Percentiles rank a stretch among this genome's conserved stretches.
phyloP scores from a whole-genome alignment of 2,329 filamentous ascomycete species.

The Colletotrichum salicis region DNA sequence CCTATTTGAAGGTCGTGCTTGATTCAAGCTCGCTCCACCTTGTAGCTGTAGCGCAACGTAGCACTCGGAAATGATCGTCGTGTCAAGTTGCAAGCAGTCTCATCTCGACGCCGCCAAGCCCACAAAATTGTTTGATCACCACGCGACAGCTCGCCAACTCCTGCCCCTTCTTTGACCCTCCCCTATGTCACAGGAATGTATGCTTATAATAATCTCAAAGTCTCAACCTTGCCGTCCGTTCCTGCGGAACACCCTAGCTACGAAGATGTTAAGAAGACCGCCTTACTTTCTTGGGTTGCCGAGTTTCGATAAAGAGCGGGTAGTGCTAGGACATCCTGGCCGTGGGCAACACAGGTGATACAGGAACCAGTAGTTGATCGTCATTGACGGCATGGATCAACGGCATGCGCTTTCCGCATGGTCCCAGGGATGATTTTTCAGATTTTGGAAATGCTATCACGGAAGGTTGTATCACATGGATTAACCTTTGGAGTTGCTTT shows the following conservation, averaged over 20 bases:
- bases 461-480: background rate
- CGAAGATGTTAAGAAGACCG: background rate
- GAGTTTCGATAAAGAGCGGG: background rate
- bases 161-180: slow-evolving; percentile 4
- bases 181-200: slow-evolving; percentile 5
- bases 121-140: slow-evolving; percentile 18
- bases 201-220: slow-evolving; percentile 14
- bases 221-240: background rate
- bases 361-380: background rate
- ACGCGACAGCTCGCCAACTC: slow-evolving; percentile 27
- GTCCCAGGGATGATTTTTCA: background rate
- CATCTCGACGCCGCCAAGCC: slow-evolving; percentile 20
- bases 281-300: background rate
- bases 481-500: background rate
- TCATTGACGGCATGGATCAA: background rate
- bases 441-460: background rate
- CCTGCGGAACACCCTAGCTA: background rate
- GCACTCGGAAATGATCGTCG: slow-evolving; percentile 7
- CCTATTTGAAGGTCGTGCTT: background rate
- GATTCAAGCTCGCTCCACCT: background rate
- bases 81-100: slow-evolving; percentile 25
- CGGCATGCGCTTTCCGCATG: background rate
- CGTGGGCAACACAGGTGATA: background rate
- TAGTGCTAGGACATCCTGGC: background rate
- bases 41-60: background rate